Percentiles rank a stretch among this genome's conserved stretches.
phyloP scores from a whole-genome alignment of 495 filamentous ascomycete genomes.

The Neurospora sp. region DNA sequence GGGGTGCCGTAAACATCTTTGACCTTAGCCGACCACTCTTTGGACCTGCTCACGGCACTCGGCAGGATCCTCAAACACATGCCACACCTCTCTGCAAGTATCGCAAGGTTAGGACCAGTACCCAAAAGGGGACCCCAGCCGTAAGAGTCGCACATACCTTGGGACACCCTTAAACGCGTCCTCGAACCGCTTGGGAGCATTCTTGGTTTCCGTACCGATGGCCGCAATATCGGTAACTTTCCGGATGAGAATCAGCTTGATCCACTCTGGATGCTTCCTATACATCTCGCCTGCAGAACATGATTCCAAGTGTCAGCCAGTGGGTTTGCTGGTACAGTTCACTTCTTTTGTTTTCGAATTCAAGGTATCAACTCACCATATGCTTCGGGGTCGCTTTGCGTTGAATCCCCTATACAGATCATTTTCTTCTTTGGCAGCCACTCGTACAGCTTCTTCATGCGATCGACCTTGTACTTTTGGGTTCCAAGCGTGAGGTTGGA shows the following conservation, averaged over 20 bases:
- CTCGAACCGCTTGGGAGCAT: constrained; percentile 63
- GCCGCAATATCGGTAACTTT: constrained; percentile 69
- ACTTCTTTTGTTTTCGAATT: background rate
- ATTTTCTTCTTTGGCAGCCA: constrained; percentile 73
- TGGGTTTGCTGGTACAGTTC: background rate
- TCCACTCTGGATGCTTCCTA: constrained; percentile 54
- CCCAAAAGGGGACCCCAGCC: background rate
- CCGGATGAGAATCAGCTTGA: constrained; percentile 71
- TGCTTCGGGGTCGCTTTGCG: constrained; percentile 83
- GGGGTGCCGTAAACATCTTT: background rate
- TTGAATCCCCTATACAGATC: constrained; percentile 81
- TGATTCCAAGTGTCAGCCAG: constrained; percentile 2
- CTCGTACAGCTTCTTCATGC: constrained; percentile 62
- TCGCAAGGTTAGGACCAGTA: background rate
- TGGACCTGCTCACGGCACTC: constrained; percentile 44
- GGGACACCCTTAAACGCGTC: constrained; percentile 72
- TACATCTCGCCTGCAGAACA: constrained; percentile 21
- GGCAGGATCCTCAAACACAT: constrained; percentile 64
- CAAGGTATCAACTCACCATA: constrained; percentile 52
- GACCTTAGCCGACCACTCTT: constrained; percentile 15
- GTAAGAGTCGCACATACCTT: constrained; percentile 4
- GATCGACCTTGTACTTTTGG: constrained; percentile 75
- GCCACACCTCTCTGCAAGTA: constrained; percentile 48
- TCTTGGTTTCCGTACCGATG: constrained; percentile 60
- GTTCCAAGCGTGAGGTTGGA: constrained; percentile 71